Base-by-base conservation (phyloP, 2,329 filamentous ascomycete genomes). In the Fusarium haematococcum region DNA sequence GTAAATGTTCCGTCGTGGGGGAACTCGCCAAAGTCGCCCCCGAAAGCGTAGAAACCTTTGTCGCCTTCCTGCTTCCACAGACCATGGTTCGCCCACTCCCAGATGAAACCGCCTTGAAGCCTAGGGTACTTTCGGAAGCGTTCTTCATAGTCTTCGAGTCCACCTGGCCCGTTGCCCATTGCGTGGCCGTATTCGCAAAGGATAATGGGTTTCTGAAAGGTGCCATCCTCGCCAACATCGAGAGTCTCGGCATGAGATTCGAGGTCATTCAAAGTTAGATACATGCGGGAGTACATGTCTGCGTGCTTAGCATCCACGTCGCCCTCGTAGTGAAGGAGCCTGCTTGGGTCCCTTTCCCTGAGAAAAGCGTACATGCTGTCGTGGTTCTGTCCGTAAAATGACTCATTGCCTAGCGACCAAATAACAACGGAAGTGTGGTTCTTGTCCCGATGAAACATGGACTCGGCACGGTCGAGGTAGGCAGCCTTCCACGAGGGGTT, bases 111-210 rank as follows among this genome's bases (percentile, higher is more conserved):
- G 7, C 92, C 92, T 82, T 93, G 91, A 0, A 84, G 73, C 3
- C 80, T 76, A 0, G 80, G 79, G 37, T 84, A 86, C 60, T 87
- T 86, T 77, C 91, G 89, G 79, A 93, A 94, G 0, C 87, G 86
- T 18, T 92, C 88, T 25, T 92, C 83, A 71, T 94, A 94, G 70
- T 93, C 91, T 72, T 91, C 87, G 67, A 93, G 84, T 2, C 87
- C 89, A 2, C 92, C 92, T 0, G 91, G 92, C 0, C 91, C 92
- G 71, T 93, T 94, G 0, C 92, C 92, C 92, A 94, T 94, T 1
- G 92, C 91, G 71, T 89, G 88, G 0, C 83, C 82, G 73, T 85
- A 89, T 70, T 90, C 88, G 68, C 87, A 89, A 63, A 89, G 84
- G 3, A 92, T 84, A 2, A 92, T 83, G 0, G 90, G 90, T 79